Conservation (phyloP, 495 filamentous ascomycete species). For the Apiosordaria backusii region DNA sequence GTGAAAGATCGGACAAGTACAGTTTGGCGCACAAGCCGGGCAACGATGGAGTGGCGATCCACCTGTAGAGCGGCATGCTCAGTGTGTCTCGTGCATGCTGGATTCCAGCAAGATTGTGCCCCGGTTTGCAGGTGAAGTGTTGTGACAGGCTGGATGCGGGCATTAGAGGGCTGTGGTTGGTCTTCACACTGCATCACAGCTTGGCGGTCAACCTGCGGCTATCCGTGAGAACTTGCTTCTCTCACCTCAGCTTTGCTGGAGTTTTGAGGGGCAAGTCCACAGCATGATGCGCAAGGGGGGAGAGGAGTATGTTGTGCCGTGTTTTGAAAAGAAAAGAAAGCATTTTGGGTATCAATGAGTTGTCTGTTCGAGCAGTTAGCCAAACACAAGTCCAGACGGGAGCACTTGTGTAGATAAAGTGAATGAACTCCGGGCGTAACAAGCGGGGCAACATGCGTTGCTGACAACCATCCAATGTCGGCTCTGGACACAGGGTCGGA, state of each 20-base stretch:
- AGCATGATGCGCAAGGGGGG: neutral
- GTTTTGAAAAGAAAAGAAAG: neutral
- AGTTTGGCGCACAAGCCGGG: conserved; percentile 25
- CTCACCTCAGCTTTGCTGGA: neutral
- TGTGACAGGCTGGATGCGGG: conserved; percentile 14
- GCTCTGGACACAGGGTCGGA: neutral
- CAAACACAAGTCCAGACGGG: neutral
- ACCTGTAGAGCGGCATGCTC: conserved; percentile 8
- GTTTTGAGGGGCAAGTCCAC: neutral
- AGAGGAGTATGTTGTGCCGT: neutral
- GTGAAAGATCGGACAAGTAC: conserved; percentile 16
- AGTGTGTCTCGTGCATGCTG: conserved; percentile 9
- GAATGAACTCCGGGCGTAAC: neutral
- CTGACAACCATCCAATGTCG: neutral
- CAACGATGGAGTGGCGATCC: conserved; percentile 24
- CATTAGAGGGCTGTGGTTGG: conserved; percentile 3
- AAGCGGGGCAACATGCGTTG: neutral
- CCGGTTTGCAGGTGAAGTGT: conserved; percentile 14
- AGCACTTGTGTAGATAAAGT: neutral
- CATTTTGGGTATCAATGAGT: neutral
- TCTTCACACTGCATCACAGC: conserved; percentile 11
- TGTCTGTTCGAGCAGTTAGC: neutral
- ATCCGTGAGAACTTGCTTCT: conserved; percentile 6
- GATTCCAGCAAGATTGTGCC: conserved; percentile 15
- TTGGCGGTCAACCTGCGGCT: conserved; percentile 21